A percentile compares a stretch with the other conserved stretches of the same genome.
phyloP scores from a whole-genome alignment of 768 basidiomycete genomes.

The Exsudoporus frostii region DNA sequence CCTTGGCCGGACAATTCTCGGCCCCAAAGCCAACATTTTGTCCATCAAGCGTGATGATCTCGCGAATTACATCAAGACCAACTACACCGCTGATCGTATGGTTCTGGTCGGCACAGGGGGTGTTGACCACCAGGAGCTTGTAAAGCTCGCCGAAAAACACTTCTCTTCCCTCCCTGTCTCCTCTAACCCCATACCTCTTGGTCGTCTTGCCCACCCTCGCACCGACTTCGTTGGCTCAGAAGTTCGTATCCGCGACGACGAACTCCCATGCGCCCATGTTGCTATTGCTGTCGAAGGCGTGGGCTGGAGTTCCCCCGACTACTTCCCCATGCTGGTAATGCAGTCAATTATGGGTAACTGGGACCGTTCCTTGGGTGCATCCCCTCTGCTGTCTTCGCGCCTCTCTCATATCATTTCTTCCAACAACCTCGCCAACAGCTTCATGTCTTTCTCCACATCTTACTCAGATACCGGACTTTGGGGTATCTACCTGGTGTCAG shows the following conservation, averaged over 20 bases:
- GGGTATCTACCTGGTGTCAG: slow-evolving; percentile 96
- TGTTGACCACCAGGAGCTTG: slow-evolving; percentile 87
- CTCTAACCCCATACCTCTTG: slow-evolving; percentile 82
- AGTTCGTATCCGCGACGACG: slow-evolving; percentile 93
- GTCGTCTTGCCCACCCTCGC: slow-evolving; percentile 70
- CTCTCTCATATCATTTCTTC: slow-evolving; percentile 87
- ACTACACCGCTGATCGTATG: slow-evolving; percentile 99
- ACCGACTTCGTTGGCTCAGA: slow-evolving; percentile 90
- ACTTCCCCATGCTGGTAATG: slow-evolving; percentile 99
- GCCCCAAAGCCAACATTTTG: slow-evolving; percentile 92
- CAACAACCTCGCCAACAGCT: slow-evolving; percentile 97
- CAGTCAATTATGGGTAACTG: slow-evolving; percentile 98
- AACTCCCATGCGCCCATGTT: slow-evolving; percentile 82
- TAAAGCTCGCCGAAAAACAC: slow-evolving; percentile 92
- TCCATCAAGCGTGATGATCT: slow-evolving; percentile 93
- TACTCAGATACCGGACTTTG: slow-evolving; percentile 99
- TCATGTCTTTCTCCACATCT: slow-evolving; percentile 98
- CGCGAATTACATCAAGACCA: slow-evolving; percentile 87
- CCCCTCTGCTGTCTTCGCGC: slow-evolving; percentile 83
- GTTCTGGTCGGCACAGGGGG: slow-evolving; percentile 97
- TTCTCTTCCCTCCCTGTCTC: slow-evolving; percentile 89
- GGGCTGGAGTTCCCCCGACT: slow-evolving; percentile 96
- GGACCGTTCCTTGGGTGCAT: slow-evolving; percentile 93
- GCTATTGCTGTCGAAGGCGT: slow-evolving; percentile 98
- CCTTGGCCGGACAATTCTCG: slow-evolving; percentile 95